Percentiles rank a stretch among this genome's conserved stretches.
These are phyloP conservation scores for Fomitopsis palustris DNA, from an alignment of 1,284 basidiomycete genomes.

Conservation along the genomic window DNA sequence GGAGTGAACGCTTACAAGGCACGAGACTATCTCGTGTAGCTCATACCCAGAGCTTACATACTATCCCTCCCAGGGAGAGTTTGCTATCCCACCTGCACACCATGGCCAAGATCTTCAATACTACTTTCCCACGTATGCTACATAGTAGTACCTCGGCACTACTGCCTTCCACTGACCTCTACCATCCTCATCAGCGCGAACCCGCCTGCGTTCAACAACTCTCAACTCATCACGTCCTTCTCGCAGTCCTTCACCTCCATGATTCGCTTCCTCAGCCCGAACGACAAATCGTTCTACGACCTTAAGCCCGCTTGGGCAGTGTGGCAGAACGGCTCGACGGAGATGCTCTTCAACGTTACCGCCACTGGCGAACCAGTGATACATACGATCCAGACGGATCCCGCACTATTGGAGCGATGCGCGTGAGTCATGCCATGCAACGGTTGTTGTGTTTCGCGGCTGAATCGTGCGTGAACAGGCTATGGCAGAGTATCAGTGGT, in stretches of 20 bases:
- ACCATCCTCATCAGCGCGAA: background rate
- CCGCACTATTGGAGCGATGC: background rate
- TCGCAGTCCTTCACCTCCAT: background rate
- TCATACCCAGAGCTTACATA: too few species aligned
- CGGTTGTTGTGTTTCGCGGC: background rate
- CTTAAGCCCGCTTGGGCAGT: background rate
- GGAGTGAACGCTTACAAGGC: background rate
- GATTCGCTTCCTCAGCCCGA: background rate
- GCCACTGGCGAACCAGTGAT: background rate
- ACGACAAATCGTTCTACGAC: background rate
- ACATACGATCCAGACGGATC: background rate
- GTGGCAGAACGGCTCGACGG: background rate
- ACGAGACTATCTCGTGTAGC: too few species aligned
- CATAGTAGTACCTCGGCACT: background rate
- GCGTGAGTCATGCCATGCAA: background rate
- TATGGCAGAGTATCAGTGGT: background rate
- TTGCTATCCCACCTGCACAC: background rate
- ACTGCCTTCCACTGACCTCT: background rate
- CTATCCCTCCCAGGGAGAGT: background rate
- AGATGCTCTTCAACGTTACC: background rate
- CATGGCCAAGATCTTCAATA: background rate
- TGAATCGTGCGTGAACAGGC: background rate
- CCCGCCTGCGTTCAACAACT: background rate
- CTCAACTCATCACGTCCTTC: background rate
- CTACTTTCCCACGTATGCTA: background rate